These are phyloP conservation scores for Neocatenulostroma microsporum DNA, from an alignment of 2,329 filamentous ascomycete genomes.

Conservation along the genomic window DNA sequence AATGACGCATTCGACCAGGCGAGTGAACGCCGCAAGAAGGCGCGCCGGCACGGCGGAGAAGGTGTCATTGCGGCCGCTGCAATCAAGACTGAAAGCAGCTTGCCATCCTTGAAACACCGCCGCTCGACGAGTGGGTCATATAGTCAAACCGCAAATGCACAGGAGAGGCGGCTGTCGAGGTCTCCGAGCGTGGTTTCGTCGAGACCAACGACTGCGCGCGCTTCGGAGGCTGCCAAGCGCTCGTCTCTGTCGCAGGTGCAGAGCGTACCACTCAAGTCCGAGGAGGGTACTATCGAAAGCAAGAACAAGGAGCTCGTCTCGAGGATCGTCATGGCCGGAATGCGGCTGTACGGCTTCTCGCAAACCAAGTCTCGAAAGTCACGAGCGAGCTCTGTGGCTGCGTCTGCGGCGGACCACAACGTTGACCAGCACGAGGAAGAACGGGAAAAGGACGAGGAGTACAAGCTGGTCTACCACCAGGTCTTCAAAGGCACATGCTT, in stretches of 20 bases:
- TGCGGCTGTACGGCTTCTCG: conserved; percentile 45
- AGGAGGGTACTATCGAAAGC: conserved; percentile 13
- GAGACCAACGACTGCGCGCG: conserved; percentile 14
- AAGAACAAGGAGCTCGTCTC: conserved; percentile 45
- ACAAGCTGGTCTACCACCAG: conserved; percentile 47
- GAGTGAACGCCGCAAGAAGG: conserved; percentile 35
- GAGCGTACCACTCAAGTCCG: conserved; percentile 11
- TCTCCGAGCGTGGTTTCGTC: conserved; percentile 25
- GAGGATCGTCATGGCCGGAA: conserved; percentile 45
- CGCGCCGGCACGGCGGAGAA: conserved; percentile 36
- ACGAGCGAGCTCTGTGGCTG: conserved; percentile 13
- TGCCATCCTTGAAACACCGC: conserved; percentile 26
- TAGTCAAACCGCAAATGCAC: conserved; percentile 15
- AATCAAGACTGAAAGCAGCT: conserved; percentile 21
- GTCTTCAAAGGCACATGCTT: conserved; percentile 44
- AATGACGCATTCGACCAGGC: conserved; percentile 43
- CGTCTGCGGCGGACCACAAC: conserved; percentile 14
- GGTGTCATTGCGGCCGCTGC: conserved; percentile 37
- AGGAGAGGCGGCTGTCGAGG: conserved; percentile 21
- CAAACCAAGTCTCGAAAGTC: conserved; percentile 33
- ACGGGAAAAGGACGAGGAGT: conserved; percentile 40
- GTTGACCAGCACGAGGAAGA: conserved; percentile 15
- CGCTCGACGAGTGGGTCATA: conserved; percentile 19
- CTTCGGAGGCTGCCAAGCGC: conserved; percentile 15
- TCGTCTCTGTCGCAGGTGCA: conserved; percentile 22